Evolutionary conservation across 2,329 filamentous ascomycete species (phyloP), one percentile per base, ranked within the genome.

Genomic region (Neopestalotiopsis clavispora): DNA sequence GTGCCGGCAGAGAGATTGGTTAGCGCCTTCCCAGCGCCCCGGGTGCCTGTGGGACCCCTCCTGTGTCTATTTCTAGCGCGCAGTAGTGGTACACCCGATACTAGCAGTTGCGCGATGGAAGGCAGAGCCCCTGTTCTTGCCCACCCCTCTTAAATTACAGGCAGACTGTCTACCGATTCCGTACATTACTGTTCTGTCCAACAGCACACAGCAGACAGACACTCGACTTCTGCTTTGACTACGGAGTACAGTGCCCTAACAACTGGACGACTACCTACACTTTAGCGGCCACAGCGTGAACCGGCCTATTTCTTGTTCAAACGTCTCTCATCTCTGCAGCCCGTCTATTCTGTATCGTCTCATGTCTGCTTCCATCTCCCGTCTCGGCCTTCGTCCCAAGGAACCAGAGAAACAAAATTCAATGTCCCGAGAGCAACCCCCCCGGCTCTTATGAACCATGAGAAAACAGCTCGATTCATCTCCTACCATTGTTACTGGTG

Each of bases 11-110:
- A 38, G 61, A 65, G 45, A 52, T 38, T 59, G 56, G 65, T 61
- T 69, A 69, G 68, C 62, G 68, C 34, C 65, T 69, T 68, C 68
- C 68, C 68, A 67, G 60, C 65, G 57, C 66, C 32, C 62, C 67
- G 68, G 68, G 66, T 69, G 68, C 68, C 61, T 67, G 65, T 64
- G 65, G 56, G 40, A 61, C 32, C 59, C 45, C 49, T 52, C 40
- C 34, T 40, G 52, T 68, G 61, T 63, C 59, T 63, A 59, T 62
- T 63, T 65, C 45, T 63, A 67, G 66, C 52, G 30, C 57, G 28
- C 20, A 30, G 65, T 52, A 45, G 34, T 10, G 34, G 20, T 40
- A 49, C 38, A 52, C 40, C 42, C 38, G 30, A 30, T 28, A 56
- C 34, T 65, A 23, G 28, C 57, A 49, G 52, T 52, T 67, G 66